phyloP scores from a whole-genome alignment of 345 rosid genomes.

The Dimocarpus longan region DNA sequence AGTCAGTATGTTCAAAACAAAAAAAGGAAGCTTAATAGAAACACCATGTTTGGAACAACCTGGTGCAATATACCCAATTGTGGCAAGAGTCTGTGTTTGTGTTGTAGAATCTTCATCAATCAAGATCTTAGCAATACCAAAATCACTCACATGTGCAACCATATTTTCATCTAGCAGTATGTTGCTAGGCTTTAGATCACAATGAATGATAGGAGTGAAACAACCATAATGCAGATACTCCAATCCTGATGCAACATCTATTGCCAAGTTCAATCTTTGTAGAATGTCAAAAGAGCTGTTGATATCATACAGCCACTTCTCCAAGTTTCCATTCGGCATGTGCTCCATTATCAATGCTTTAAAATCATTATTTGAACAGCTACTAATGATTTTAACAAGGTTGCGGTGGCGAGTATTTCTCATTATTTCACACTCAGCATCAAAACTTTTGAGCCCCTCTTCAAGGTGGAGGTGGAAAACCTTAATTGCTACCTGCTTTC shows the following conservation, averaged over 20 bases:
- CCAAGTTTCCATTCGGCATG: conserved; percentile 26
- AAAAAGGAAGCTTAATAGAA: not conserved
- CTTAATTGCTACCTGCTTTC: conserved; percentile 20
- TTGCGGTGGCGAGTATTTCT: conserved; percentile 26
- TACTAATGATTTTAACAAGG: conserved; percentile 15
- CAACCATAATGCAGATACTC: conserved; percentile 22
- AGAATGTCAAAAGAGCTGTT: not conserved
- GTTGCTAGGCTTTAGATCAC: conserved; percentile 24
- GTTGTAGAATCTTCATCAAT: not conserved
- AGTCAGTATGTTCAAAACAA: not conserved
- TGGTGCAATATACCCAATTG: conserved; percentile 25
- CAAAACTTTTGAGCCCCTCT: conserved; percentile 21
- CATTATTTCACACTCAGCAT: conserved; percentile 21
- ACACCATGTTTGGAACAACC: not conserved
- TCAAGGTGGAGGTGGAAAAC: conserved; percentile 14
- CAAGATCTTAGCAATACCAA: conserved; percentile 22
- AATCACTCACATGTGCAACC: conserved; percentile 25
- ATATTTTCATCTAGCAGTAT: conserved; percentile 18
- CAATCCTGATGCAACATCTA: conserved; percentile 18
- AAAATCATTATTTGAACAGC: conserved; percentile 13
- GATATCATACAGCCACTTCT: conserved; percentile 13
- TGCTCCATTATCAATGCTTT: conserved; percentile 27
- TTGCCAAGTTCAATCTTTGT: conserved; percentile 17
- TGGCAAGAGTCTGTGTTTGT: conserved; percentile 19
- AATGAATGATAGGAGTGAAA: not conserved